Conservation (phyloP, 192 early-diverging fungal genomes). For the Spinellus fusiger region DNA sequence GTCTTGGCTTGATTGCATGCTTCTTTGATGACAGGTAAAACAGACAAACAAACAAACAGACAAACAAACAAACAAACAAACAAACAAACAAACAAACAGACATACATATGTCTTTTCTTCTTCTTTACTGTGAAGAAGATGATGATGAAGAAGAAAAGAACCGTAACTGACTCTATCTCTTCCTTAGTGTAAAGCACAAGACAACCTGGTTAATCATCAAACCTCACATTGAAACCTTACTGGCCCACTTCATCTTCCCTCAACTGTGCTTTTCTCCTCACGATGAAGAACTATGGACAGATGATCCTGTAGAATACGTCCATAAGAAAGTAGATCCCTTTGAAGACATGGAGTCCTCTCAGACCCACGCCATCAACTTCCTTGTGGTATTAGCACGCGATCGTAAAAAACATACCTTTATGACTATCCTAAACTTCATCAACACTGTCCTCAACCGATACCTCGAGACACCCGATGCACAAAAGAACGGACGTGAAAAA, state of each 20-base stretch:
- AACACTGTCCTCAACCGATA: constrained; percentile 71
- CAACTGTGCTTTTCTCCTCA: constrained; percentile 81
- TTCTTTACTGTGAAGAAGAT: no score
- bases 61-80: no score
- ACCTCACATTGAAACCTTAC: constrained; percentile 72
- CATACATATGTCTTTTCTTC: no score
- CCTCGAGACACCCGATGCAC: constrained; percentile 54
- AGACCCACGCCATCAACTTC: constrained; percentile 66
- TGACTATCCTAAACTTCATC: constrained; percentile 71
- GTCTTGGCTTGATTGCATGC: constrained; percentile 62
- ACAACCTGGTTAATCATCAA: constrained; percentile 87
- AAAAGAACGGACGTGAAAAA: constrained; percentile 73
- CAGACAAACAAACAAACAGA: no score
- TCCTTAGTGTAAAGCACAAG: constrained; percentile 87
- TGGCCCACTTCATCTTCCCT: constrained; percentile 90
- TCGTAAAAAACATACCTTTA: constrained; percentile 74
- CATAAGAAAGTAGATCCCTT: constrained; percentile 72
- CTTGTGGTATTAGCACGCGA: constrained; percentile 73
- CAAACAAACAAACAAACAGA: no score
- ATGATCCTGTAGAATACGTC: constrained; percentile 91
- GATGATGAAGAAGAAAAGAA: background rate
- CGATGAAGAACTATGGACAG: constrained; percentile 88
- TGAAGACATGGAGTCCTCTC: constrained; percentile 81
- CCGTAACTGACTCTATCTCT: constrained; percentile 18
- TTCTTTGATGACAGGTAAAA: constrained; percentile 79